A percentile compares a stretch with the other conserved stretches of the same genome.
Evolutionary conservation across 2,329 filamentous ascomycete genomes (phyloP).

Genomic region (Falciphora oryzae): DNA sequence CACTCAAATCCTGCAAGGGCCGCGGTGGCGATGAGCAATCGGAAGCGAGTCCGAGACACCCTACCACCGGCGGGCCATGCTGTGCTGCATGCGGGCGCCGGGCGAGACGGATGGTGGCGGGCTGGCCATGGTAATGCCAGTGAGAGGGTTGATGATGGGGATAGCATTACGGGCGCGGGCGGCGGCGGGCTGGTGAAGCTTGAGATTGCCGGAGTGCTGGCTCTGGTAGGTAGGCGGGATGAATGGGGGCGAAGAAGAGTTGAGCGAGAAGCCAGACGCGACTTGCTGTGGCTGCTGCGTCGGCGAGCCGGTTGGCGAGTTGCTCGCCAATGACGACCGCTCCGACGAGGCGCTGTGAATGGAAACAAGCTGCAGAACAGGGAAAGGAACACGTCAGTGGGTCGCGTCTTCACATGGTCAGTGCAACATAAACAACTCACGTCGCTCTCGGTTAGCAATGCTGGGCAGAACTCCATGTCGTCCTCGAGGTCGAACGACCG

Average conservation of each 20-base stretch:
- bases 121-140: slow-evolving; percentile 81
- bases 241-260: slow-evolving; percentile 60
- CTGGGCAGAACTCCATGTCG: slow-evolving; percentile 92
- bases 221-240: slow-evolving; percentile 60
- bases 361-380: slow-evolving; percentile 65
- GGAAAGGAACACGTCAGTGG: slow-evolving; percentile 16
- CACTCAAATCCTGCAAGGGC: slow-evolving; percentile 31
- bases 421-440: slow-evolving; percentile 49
- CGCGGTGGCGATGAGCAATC: slow-evolving; percentile 29
- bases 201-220: slow-evolving; percentile 57
- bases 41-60: slow-evolving; percentile 22
- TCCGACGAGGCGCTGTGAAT: slow-evolving; percentile 88
- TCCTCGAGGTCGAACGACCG: slow-evolving; percentile 94
- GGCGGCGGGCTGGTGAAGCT: slow-evolving; percentile 85
- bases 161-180: slow-evolving; percentile 91
- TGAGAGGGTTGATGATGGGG: slow-evolving; percentile 93
- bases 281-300: slow-evolving; percentile 71
- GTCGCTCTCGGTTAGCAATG: slow-evolving; percentile 87
- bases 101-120: slow-evolving; percentile 66
- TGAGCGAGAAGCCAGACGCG: slow-evolving; percentile 69
- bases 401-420: slow-evolving; percentile 1
- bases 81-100: slow-evolving; percentile 50
- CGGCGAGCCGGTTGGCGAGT: slow-evolving; percentile 86
- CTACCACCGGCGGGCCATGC: slow-evolving; percentile 51
- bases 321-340: slow-evolving; percentile 89